phyloP scores from a whole-genome alignment of 2,329 filamentous ascomycete species.

The Exophiala sp. region DNA sequence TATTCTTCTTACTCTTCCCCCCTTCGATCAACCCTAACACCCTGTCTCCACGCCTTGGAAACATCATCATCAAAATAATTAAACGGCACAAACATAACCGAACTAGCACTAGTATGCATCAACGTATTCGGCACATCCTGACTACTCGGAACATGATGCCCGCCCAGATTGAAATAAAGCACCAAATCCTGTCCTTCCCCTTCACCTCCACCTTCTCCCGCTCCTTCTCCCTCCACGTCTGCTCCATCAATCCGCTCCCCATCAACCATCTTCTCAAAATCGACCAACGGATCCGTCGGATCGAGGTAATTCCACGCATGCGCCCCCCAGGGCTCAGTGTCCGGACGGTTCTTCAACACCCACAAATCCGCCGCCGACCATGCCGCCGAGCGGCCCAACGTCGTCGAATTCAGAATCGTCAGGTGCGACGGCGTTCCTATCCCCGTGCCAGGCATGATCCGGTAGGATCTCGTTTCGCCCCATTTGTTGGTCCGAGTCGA shows the following conservation, averaged over 20 bases:
- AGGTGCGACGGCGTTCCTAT: conserved; percentile 30
- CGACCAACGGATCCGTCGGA: conserved; percentile 13
- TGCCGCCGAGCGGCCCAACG: conserved; percentile 15
- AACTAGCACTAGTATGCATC: conserved; percentile 26
- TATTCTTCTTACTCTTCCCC: neutral
- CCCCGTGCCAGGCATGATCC: conserved; percentile 36
- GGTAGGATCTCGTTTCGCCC: conserved; percentile 39
- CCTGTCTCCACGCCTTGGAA: conserved; percentile 6
- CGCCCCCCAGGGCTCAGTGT: conserved; percentile 15
- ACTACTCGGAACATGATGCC: conserved; percentile 46
- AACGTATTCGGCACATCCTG: conserved; percentile 37
- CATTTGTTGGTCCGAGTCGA: conserved; percentile 32
- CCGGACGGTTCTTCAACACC: conserved; percentile 18
- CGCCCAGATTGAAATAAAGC: conserved; percentile 49
- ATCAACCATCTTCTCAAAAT: conserved; percentile 18
- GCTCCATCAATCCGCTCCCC: conserved; percentile 12
- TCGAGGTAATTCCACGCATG: conserved; percentile 19
- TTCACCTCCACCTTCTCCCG: too few species aligned
- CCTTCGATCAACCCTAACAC: conserved; percentile 17
- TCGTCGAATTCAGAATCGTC: conserved; percentile 23
- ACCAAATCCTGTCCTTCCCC: conserved; percentile 40
- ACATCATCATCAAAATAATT: conserved; percentile 24
- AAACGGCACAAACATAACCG: conserved; percentile 23
- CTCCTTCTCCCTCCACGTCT: too few species aligned
- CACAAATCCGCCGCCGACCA: conserved; percentile 22